A percentile compares a stretch with the other conserved stretches of the same genome.
Evolutionary conservation across 306 rosid species (phyloP).

Genomic region (Myrica gale): DNA sequence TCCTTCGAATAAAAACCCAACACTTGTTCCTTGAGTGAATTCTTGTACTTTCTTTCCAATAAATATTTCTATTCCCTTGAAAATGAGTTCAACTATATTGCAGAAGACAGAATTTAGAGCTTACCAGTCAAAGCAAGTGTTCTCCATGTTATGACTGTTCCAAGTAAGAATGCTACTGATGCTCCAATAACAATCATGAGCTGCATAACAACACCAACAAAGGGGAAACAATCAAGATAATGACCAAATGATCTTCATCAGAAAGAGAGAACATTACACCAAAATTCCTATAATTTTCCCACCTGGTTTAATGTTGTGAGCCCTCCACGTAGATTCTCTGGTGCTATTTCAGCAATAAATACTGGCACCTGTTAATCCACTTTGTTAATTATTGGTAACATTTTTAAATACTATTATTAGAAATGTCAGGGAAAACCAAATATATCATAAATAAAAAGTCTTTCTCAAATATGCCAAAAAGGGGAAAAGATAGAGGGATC

Average conservation of each 20-base stretch:
- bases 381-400: constrained; percentile 15
- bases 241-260: background rate
- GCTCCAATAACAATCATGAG: constrained; percentile 46
- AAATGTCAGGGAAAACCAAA: background rate
- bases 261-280: background rate
- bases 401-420: constrained; percentile 6
- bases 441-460: background rate
- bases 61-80: background rate
- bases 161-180: constrained; percentile 59
- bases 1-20: constrained; percentile 47
- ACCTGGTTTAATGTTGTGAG: constrained; percentile 49
- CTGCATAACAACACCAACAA: constrained; percentile 22
- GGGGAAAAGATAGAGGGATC: background rate
- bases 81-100: background rate
- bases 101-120: background rate
- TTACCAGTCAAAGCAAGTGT: constrained; percentile 40
- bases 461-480: constrained; percentile 4
- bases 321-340: constrained; percentile 46
- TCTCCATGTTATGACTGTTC: constrained; percentile 49
- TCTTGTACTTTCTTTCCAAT: background rate
- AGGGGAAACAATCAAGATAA: background rate
- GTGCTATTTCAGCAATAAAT: constrained; percentile 40
- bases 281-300: background rate
- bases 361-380: constrained; percentile 39
- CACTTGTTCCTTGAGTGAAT: constrained; percentile 7